phyloP scores from a whole-genome alignment of 495 filamentous ascomycete species.

The Pseudevernia furfuracea region DNA sequence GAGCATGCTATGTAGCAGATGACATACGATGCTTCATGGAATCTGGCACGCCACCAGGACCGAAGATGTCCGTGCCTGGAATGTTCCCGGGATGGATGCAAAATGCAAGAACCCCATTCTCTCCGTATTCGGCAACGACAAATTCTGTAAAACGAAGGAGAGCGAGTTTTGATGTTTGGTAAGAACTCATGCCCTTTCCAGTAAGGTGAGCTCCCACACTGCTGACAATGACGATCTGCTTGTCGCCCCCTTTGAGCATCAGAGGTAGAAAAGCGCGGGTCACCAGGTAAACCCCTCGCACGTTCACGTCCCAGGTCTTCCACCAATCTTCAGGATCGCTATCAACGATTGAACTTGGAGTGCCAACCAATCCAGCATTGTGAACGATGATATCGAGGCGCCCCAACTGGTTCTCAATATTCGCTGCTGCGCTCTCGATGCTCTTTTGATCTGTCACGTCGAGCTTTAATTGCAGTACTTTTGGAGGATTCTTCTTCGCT shows the following conservation, averaged over 20 bases:
- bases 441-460: slow-evolving; percentile 38
- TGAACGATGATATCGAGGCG: slow-evolving; percentile 49
- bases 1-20: neutral
- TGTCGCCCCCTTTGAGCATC: slow-evolving; percentile 32
- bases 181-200: slow-evolving; percentile 30
- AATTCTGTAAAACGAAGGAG: slow-evolving; percentile 39
- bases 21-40: slow-evolving; percentile 9
- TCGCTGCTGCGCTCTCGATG: slow-evolving; percentile 34
- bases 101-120: slow-evolving; percentile 35
- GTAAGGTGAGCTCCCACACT: slow-evolving; percentile 31
- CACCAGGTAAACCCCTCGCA: slow-evolving; percentile 39
- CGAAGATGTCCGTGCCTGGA: slow-evolving; percentile 32
- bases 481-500: slow-evolving; percentile 30
- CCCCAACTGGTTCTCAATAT: slow-evolving; percentile 34
- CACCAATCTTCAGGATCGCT: slow-evolving; percentile 35
- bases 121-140: slow-evolving; percentile 35
- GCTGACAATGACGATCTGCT: slow-evolving; percentile 33
- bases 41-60: slow-evolving; percentile 14
- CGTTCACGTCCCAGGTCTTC: slow-evolving; percentile 37
- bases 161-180: slow-evolving; percentile 38
- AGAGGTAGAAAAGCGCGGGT: slow-evolving; percentile 38
- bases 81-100: slow-evolving; percentile 41
- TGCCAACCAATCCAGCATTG: slow-evolving; percentile 35
- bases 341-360: slow-evolving; percentile 24
- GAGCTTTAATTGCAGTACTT: slow-evolving; percentile 34